These are phyloP conservation scores for Scheffersomyces illinoinensis DNA, from an alignment of 1,139 yeast species.

Conservation along the genomic window DNA sequence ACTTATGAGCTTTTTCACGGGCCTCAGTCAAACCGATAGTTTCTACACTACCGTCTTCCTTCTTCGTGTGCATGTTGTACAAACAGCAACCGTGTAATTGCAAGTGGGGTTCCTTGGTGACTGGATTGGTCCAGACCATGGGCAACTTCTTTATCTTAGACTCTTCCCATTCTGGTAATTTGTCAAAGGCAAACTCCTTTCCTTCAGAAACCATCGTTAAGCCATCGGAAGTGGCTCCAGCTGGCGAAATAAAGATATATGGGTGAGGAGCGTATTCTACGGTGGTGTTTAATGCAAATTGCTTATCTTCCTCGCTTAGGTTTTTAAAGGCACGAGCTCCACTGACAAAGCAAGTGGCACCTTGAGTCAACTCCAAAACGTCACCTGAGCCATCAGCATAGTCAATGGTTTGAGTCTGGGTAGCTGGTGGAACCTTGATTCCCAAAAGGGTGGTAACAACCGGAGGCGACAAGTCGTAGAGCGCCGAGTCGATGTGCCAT, in stretches of 20 bases:
- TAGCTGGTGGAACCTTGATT: conserved; percentile 68
- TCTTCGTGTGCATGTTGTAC: conserved; percentile 58
- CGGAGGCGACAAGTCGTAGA: conserved; percentile 83
- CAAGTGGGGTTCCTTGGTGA: conserved; percentile 75
- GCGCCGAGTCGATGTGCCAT: conserved; percentile 92
- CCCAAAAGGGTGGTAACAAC: conserved; percentile 81
- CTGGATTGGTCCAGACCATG: conserved; percentile 91
- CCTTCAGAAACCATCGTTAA: conserved; percentile 82
- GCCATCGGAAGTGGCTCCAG: conserved; percentile 82
- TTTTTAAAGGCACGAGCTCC: conserved; percentile 74
- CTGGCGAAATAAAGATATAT: conserved; percentile 77
- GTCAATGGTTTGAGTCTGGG: conserved; percentile 48
- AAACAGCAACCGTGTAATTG: conserved; percentile 89
- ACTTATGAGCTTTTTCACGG: conserved; percentile 62
- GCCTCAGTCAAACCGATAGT: conserved; percentile 67
- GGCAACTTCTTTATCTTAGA: conserved; percentile 75
- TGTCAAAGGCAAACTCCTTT: conserved; percentile 62
- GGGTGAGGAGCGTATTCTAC: conserved; percentile 93
- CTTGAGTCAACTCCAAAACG: conserved; percentile 67
- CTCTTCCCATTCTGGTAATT: conserved; percentile 81
- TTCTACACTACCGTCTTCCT: conserved; percentile 50
- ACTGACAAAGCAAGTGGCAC: conserved; percentile 84
- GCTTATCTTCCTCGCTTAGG: conserved; percentile 67
- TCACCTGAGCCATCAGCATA: conserved; percentile 70
- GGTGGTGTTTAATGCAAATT: conserved; percentile 70